These are phyloP conservation scores for Phyllosticta citriasiana DNA, from an alignment of 2,329 filamentous ascomycete genomes.

Conservation along the genomic window DNA sequence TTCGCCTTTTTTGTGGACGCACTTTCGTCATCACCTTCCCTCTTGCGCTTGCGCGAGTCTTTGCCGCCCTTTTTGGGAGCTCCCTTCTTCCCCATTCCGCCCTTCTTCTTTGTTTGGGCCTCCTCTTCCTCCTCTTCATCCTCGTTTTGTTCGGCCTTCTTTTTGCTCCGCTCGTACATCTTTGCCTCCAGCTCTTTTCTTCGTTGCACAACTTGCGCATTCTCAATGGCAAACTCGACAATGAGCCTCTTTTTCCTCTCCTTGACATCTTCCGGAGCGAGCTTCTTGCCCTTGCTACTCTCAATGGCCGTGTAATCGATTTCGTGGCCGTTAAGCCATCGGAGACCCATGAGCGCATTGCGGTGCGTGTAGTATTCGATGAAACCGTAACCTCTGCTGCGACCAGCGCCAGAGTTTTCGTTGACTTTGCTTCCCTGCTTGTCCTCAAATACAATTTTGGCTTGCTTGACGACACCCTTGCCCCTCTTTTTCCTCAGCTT, in stretches of 20 bases:
- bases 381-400: slow-evolving; percentile 91
- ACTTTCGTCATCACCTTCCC: slow-evolving; percentile 18
- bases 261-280: slow-evolving; percentile 34
- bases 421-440: slow-evolving; percentile 73
- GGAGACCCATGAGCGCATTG: slow-evolving; percentile 85
- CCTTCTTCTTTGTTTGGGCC: slow-evolving; percentile 11
- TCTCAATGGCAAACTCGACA: slow-evolving; percentile 96
- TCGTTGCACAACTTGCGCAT: slow-evolving; percentile 85
- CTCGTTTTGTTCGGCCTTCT: slow-evolving; percentile 34
- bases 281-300: slow-evolving; percentile 35
- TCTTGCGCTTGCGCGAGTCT: slow-evolving; percentile 5
- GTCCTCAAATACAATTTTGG: slow-evolving; percentile 90
- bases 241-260: slow-evolving; percentile 85
- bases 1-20: slow-evolving; percentile 25
- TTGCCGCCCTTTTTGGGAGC: not conserved
- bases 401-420: slow-evolving; percentile 66
- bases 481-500: slow-evolving; percentile 68
- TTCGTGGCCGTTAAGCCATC: slow-evolving; percentile 79
- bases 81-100: slow-evolving; percentile 3
- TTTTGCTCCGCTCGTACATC: slow-evolving; percentile 34
- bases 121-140: slow-evolving; percentile 31
- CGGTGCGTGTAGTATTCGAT: slow-evolving; percentile 93
- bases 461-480: slow-evolving; percentile 81
- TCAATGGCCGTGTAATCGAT: slow-evolving; percentile 41
- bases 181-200: slow-evolving; percentile 56